These are phyloP conservation scores for Penicillium flavigenum DNA, from an alignment of 495 filamentous ascomycete species.

Conservation along the genomic window DNA sequence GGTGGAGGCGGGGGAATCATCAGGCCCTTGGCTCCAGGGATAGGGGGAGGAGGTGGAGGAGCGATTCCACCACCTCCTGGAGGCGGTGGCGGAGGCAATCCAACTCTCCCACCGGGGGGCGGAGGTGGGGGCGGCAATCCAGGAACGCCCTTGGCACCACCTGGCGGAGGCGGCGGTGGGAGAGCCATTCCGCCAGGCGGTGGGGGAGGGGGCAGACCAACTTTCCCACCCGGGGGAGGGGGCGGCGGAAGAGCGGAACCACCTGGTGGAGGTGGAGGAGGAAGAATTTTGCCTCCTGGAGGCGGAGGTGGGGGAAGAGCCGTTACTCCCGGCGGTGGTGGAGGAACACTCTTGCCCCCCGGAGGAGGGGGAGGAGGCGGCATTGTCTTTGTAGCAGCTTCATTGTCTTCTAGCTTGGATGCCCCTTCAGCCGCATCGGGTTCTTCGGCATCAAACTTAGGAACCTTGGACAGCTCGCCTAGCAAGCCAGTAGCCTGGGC, in stretches of 20 bases:
- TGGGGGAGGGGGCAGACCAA: constrained; percentile 48
- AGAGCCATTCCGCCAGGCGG: constrained; percentile 40
- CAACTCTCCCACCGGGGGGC: constrained; percentile 48
- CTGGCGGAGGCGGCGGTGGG: constrained; percentile 46
- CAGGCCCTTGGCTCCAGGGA: constrained; percentile 36
- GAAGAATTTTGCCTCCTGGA: constrained; percentile 22
- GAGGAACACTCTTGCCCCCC: constrained; percentile 38
- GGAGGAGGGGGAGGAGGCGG: constrained; percentile 48
- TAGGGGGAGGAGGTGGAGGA: constrained; percentile 61
- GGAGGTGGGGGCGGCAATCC: constrained; percentile 46
- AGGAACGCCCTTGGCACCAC: constrained; percentile 33
- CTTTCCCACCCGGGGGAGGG: constrained; percentile 40
- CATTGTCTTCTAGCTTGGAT: constrained; percentile 24
- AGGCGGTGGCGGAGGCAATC: constrained; percentile 51
- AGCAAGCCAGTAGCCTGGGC: constrained; percentile 73
- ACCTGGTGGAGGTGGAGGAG: constrained; percentile 47
- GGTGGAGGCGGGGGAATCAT: constrained; percentile 60
- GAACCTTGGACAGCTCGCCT: constrained; percentile 73
- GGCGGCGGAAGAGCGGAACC: constrained; percentile 24
- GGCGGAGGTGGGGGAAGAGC: constrained; percentile 31
- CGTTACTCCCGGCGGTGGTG: constrained; percentile 34
- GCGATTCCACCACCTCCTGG: constrained; percentile 33
- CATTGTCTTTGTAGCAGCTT: constrained; percentile 30
- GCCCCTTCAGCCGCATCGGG: constrained; percentile 49
- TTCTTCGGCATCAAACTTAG: constrained; percentile 68